Base-by-base conservation (phyloP, 1,284 basidiomycete species). In the Puccinia polysora region DNA sequence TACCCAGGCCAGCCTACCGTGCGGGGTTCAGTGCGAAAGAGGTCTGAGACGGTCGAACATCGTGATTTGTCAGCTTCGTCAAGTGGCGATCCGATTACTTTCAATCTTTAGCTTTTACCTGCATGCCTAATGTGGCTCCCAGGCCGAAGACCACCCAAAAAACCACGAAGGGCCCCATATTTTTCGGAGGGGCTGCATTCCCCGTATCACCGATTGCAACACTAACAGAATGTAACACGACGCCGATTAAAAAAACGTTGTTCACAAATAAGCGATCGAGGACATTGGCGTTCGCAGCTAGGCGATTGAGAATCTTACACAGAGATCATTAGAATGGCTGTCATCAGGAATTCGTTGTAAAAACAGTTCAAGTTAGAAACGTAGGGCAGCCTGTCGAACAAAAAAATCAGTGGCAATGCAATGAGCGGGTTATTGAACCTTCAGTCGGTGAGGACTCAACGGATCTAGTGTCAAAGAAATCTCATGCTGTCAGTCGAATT, bases 271-370 rank as follows among this genome's bases (percentile, higher is more conserved):
- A n/a, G n/a, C n/a, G n/a, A n/a, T n/a, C n/a, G n/a, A n/a, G n/a
- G n/a, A n/a, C n/a, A n/a, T n/a, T n/a, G n/a, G n/a, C n/a, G n/a
- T n/a, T n/a, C n/a, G n/a, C n/a, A n/a, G n/a, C n/a, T n/a, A n/a
- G n/a, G n/a, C n/a, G n/a, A n/a, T n/a, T n/a, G n/a, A n/a, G n/a
- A 36, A n/a, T 25, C 65, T 68, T 34, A 68, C 65, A 68, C 45
- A 32, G 58, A 68, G 25, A 68, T 58, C 52, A 68, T 56, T 18
- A 68, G 55, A 18, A 68, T 43, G 2, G 65, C 65, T n/a, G 65
- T 68, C 53, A 68, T 68, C 28, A 68, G 23, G 28, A 68, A 58
- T 23, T 68, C 65, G 23, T 68, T 68, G 65, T 56, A 68, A 28
- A 68, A 68, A 28, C 65, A 68, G 23, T 40, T 40, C 1, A 30